These are phyloP conservation scores for Lithohypha guttulata DNA, from an alignment of 2,329 filamentous ascomycete genomes.

Conservation along the genomic window DNA sequence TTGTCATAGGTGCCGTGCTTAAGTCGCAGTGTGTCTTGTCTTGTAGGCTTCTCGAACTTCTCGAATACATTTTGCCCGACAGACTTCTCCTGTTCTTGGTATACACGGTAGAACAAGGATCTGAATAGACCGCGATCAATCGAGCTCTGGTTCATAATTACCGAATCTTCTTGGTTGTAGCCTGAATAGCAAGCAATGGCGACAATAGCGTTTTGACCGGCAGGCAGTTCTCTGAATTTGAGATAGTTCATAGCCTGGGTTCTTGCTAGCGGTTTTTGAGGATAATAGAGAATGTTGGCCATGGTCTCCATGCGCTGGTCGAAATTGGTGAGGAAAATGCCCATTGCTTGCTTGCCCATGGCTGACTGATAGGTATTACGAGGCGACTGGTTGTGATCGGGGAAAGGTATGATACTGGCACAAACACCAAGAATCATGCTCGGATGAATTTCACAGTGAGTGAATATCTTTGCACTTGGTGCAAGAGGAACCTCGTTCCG, in stretches of 20 bases:
- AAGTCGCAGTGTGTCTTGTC: slow-evolving; percentile 75
- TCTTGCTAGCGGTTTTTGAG: slow-evolving; percentile 91
- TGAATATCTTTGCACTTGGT: slow-evolving; percentile 80
- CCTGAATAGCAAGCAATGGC: slow-evolving; percentile 96
- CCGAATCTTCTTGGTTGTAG: slow-evolving; percentile 99
- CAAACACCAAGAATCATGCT: slow-evolving; percentile 99
- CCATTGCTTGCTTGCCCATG: slow-evolving; percentile 99
- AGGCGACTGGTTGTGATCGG: slow-evolving; percentile 94
- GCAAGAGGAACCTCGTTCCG: slow-evolving; percentile 83
- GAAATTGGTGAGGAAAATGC: slow-evolving; percentile 96
- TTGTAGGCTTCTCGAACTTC: slow-evolving; percentile 87
- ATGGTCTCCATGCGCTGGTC: slow-evolving; percentile 97
- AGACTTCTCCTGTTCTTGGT: slow-evolving; percentile 93
- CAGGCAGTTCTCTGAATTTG: slow-evolving; percentile 93
- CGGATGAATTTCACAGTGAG: slow-evolving; percentile 97
- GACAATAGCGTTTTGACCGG: slow-evolving; percentile 95
- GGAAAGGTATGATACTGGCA: slow-evolving; percentile 98
- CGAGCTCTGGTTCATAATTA: slow-evolving; percentile 99
- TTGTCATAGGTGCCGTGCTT: slow-evolving; percentile 91
- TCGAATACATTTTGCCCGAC: slow-evolving; percentile 90
- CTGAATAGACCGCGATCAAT: slow-evolving; percentile 96
- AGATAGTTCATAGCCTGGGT: slow-evolving; percentile 98
- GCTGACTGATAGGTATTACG: slow-evolving; percentile 98
- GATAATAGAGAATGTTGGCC: slow-evolving; percentile 98
- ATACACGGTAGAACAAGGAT: slow-evolving; percentile 94